Evolutionary conservation across 2,329 filamentous ascomycete species (phyloP), one percentile per base, ranked within the genome.

Genomic region (Epicoccum sorghinum): DNA sequence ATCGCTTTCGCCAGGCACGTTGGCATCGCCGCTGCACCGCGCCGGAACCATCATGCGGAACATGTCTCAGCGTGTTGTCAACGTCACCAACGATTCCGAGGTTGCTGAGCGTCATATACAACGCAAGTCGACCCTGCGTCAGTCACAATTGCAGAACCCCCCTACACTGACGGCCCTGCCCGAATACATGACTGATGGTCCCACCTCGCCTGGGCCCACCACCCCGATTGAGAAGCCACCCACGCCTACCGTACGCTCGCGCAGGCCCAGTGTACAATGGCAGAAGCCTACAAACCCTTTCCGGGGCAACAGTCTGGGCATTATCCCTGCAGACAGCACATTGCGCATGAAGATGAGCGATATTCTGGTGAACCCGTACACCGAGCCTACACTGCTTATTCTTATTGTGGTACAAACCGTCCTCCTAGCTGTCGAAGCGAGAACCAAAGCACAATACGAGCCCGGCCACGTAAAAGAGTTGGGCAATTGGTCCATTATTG

Each of bases 31-130:
- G 22, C 70, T 84, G 41, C 72, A 75, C 40, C 72, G 81, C 51
- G 81, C 80, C 35, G 77, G 79, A 23, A 81, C 79, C 55, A 79
- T 83, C 68, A 70, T 83, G 69, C 75, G 80, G 60, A 86, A 86
- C 62, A 96, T 99, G 86, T 98, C 96, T 29, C 93, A 97, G 78
- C 91, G 95, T 79, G 93, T 99, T 51, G 95, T 99, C 69, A 98
- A 98, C 70, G 85, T 99, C 66, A 96, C 92, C 76, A 96, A 96
- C 70, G 95, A 98, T 68, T 89, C 88, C 4, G 91, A 97, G 65
- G 79, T 90, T 18, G 81, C 93, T 13, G 91, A 96, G 71, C 86
- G 89, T 58, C 86, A 85, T 46, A 82, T 87, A 23, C 82, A 85
- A 37, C 82, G 85, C 42, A 79, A 87, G 79, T 72, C 88, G 77